Base-by-base conservation (phyloP, 768 basidiomycete genomes). In the Tubosaeta brunneosetosa region DNA sequence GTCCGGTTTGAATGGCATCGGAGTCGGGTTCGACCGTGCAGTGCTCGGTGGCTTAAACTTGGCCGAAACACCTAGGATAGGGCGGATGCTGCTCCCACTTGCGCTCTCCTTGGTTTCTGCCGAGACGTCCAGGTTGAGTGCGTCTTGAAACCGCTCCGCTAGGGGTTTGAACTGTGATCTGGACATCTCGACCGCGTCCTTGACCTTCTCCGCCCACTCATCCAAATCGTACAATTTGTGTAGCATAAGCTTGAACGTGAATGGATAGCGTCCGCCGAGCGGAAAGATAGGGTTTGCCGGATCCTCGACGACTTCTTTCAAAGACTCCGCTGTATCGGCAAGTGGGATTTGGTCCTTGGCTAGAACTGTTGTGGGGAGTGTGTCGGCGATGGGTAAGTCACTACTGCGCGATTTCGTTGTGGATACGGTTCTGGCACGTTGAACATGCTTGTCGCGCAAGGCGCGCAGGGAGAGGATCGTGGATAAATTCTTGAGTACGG, bases 211-310 rank as follows among this genome's bases (percentile, higher is more conserved):
- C 1, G 69, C 73, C 81, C 83, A 86, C 49, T 84, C 82, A 19
- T 80, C 79, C 49, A 78, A 44, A 22, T 77, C 73, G 65, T 86
- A 86, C 11, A 85, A 71, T 63, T 82, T 80, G 70, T 86, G 81
- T 51, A 85, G 64, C 82, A 84, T 85, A 60, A 81, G 72, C 59
- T 78, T 80, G 73, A 85, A 86, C 32, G 80, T 84, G 68, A 86
- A 86, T 16, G 74, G 73, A 58, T 78, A 81, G 47, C 70, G 67
- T 55, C 59, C 54, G 0, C 33, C 57, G 6, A 77, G 62, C 5
- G 77, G 78, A 52, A 83, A 82, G 34, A 70, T 69, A 2, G 68
- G 70, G 1, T 60, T 72, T 43, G 69, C 66, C 12, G 50, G 37
- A 1, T 65, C 64, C 43, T 61, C 61, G 17, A 64, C 61, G 13